Base-by-base conservation (phyloP, 1,139 yeast genomes). In the Pneumocystis carinii region DNA sequence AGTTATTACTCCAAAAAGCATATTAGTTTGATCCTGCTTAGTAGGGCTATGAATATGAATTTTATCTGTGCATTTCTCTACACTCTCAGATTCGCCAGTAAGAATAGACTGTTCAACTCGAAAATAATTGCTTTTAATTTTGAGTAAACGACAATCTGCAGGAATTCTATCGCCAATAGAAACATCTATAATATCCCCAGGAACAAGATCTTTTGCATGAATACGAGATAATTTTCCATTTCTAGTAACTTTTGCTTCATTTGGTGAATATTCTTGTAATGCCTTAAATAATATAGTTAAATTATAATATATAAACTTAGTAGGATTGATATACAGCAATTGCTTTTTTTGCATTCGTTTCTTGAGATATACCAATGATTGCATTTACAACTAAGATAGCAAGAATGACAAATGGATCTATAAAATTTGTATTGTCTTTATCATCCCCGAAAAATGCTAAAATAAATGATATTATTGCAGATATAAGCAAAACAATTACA, bases 161-260 rank as follows among this genome's bases (percentile, higher is more conserved):
- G 94, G 94, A 60, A 86, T 76, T 1, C 90, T 86, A 71, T 86
- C 94, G 63, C 94, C 95, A 56, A 85, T 87, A 68, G 78, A 79
- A 64, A 86, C 78, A 65, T 77, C 76, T 56, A 86, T 83, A 62
- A 86, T 72, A 72, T 87, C 95, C 65, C 95, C 94, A 1, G 90
- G 90, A 15, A 85, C 92, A 37, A 86, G 83, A n/a, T 80, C 83
- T 64, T 79, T 81, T 0, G 90, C 84, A 12, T 86, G 81, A 55
- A 87, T 77, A 1, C 84, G 82, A 35, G 73, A 70, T 67, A 83
- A 85, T 41, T 77, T 77, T 59, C 89, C 90, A 69, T 82, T 77
- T 73, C 95, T 79, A 63, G 83, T 77, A 14, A 83, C 81, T 64
- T 78, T 73, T 8, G 81, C 81, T 57, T 72, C 74, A 2, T 71